A percentile compares a stretch with the other conserved stretches of the same genome.
phyloP scores from a whole-genome alignment of 2,329 filamentous ascomycete species.

The Ilyonectria destructans region DNA sequence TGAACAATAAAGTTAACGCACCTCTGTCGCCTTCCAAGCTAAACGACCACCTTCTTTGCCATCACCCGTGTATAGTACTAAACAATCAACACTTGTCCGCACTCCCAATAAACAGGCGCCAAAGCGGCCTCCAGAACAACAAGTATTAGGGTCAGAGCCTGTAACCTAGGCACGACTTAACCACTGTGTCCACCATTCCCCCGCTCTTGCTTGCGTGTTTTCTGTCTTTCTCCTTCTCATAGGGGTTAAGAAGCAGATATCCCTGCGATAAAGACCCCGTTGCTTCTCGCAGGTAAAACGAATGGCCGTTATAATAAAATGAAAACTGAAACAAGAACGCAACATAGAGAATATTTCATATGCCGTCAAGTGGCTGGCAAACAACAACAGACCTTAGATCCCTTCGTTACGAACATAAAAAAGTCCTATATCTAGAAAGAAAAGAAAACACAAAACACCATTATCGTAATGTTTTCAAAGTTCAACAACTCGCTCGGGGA shows the following conservation, averaged over 20 bases:
- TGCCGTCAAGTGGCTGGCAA: conserved; percentile 5
- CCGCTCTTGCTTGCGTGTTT: conserved; percentile 2
- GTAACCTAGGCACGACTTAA: conserved; percentile 9
- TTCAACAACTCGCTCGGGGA: conserved; percentile 48
- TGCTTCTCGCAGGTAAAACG: conserved; percentile 20
- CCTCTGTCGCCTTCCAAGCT: conserved; percentile 8
- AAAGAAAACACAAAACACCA: conserved; percentile 33
- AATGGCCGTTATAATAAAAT: conserved; percentile 22
- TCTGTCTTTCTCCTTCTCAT: conserved; percentile 10
- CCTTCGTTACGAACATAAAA: conserved; percentile 25
- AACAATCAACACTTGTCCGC: conserved; percentile 20
- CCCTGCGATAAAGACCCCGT: conserved; percentile 12
- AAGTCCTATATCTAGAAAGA: conserved; percentile 34
- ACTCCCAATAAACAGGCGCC: conserved; percentile 13
- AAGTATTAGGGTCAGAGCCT: conserved; percentile 20
- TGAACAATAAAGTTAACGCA: conserved; percentile 17
- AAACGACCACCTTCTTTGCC: conserved; percentile 13
- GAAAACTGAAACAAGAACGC: conserved; percentile 2
- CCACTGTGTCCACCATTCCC: conserved; percentile 19
- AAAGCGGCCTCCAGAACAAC: conserved; percentile 18
- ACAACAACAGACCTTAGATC: conserved; percentile 20
- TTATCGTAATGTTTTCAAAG: conserved; percentile 44
- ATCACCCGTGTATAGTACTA: conserved; percentile 4
- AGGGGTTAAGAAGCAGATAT: conserved; percentile 13
- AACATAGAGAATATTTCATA: conserved; percentile 20